Percentiles rank a stretch among this genome's conserved stretches.
Evolutionary conservation across 208 protist genomes (phyloP).

Genomic region (Sergeia podlipaevii): DNA sequence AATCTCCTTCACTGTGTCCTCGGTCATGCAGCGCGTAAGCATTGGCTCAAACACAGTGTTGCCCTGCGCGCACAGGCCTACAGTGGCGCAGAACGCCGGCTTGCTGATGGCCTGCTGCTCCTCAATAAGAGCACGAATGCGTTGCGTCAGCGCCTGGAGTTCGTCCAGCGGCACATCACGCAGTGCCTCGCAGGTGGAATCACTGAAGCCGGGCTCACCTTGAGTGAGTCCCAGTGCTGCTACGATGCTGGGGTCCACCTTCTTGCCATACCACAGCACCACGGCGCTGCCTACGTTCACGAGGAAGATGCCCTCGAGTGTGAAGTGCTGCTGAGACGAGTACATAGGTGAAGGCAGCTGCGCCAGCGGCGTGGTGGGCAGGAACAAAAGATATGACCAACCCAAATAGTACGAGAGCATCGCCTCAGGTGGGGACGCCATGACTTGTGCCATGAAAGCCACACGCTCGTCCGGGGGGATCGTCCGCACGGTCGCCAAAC

Average conservation of each 20-base stretch:
- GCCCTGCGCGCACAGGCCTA: constrained; percentile 51
- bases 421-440: constrained; percentile 55
- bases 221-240: constrained; percentile 37
- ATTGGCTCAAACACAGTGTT: constrained; percentile 51
- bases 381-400: constrained; percentile 75
- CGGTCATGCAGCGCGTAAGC: constrained; percentile 64
- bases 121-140: constrained; percentile 47
- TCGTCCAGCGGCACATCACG: constrained; percentile 38
- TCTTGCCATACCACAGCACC: constrained; percentile 74
- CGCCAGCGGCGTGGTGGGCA: constrained; percentile 35
- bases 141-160: constrained; percentile 43
- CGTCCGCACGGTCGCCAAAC: constrained; percentile 25
- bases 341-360: constrained; percentile 52
- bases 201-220: constrained; percentile 10
- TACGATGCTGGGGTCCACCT: constrained; percentile 32
- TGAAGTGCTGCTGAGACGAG: constrained; percentile 53
- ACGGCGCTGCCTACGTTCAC: constrained; percentile 49
- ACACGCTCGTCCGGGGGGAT: constrained; percentile 71
- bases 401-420: constrained; percentile 63
- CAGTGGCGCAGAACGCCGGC: constrained; percentile 25
- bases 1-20: constrained; percentile 54
- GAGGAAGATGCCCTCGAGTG: constrained; percentile 54
- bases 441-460: constrained; percentile 67
- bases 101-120: constrained; percentile 25
- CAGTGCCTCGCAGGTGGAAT: constrained; percentile 8